These are phyloP conservation scores for Solanum medicagineum DNA, from an alignment of 257 asterid species.

Conservation along the genomic window DNA sequence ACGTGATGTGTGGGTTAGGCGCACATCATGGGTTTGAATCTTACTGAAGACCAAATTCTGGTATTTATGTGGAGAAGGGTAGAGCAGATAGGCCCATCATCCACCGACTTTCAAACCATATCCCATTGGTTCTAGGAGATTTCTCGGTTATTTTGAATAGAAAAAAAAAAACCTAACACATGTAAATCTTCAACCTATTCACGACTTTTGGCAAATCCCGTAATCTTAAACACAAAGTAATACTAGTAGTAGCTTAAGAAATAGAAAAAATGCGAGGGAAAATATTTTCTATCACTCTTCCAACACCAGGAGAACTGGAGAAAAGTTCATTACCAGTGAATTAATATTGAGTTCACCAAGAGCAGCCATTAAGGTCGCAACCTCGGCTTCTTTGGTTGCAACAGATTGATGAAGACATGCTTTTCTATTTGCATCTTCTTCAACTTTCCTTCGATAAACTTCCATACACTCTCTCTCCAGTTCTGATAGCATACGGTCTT, in stretches of 20 bases:
- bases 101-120: not conserved
- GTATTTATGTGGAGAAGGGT: not conserved
- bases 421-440: not conserved
- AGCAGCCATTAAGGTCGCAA: conserved; percentile 5
- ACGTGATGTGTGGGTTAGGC: not conserved
- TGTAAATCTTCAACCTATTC: not conserved
- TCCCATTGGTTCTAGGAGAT: not conserved
- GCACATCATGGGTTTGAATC: not conserved
- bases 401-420: not conserved
- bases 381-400: not conserved
- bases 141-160: not conserved
- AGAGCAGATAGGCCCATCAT: not conserved
- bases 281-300: not conserved
- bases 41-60: not conserved
- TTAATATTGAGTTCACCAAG: conserved; percentile 7
- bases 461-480: not conserved
- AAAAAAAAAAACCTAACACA: not conserved
- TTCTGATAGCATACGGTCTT: not conserved
- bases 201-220: not conserved
- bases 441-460: not conserved
- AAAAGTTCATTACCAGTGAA: not conserved
- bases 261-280: not conserved
- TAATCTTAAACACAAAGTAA: not conserved
- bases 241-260: not conserved
- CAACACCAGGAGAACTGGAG: not conserved